Conservation (phyloP, 441 rosid genomes). For the Corymbia calophylla region DNA sequence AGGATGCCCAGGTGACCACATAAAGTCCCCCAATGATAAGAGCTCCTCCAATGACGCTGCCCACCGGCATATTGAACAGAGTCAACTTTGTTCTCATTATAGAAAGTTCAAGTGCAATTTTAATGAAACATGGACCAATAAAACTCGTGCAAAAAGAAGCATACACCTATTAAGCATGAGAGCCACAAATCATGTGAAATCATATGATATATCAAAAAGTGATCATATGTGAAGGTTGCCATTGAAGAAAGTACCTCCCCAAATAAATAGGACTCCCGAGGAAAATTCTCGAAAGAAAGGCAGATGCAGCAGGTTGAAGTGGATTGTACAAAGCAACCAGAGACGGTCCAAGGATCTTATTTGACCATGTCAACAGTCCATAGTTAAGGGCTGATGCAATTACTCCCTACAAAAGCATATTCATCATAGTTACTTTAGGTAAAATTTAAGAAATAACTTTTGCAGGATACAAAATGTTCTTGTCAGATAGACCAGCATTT, state of each 20-base stretch:
- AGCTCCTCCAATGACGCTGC: conserved; percentile 80
- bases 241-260: conserved; percentile 59
- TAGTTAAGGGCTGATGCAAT: conserved; percentile 86
- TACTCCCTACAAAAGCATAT: conserved; percentile 43
- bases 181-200: background rate
- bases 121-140: background rate
- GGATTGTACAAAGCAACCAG: conserved; percentile 96
- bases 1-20: conserved; percentile 91
- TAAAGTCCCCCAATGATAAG: conserved; percentile 82
- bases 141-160: background rate
- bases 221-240: background rate
- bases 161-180: background rate
- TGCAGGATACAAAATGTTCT: background rate
- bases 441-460: background rate
- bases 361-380: conserved; percentile 91
- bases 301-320: conserved; percentile 92
- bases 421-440: background rate
- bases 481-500: background rate
- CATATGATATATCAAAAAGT: background rate
- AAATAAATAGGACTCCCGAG: conserved; percentile 86
- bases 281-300: conserved; percentile 76
- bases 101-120: background rate
- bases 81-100: conserved; percentile 1
- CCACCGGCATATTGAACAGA: background rate
- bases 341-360: conserved; percentile 92